Conservation (phyloP, 768 basidiomycete genomes). For the Psilocybe subaeruginosa region DNA sequence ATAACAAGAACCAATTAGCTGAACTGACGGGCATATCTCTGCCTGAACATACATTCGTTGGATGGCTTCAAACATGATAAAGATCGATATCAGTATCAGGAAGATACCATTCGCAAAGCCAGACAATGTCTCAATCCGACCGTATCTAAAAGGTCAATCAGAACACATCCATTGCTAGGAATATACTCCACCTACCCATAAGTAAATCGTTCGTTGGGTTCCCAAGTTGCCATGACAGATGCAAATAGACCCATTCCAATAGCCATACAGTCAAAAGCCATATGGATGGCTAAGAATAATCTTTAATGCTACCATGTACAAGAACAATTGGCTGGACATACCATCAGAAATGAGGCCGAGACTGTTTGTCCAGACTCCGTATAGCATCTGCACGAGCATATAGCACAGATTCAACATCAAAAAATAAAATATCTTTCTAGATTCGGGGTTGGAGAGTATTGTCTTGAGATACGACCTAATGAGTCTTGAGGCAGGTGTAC, state of each 20-base stretch:
- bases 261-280: conserved; percentile 99
- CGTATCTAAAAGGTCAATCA: conserved; percentile 60
- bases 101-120: conserved; percentile 99
- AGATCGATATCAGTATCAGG: conserved; percentile 91
- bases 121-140: conserved; percentile 94
- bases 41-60: conserved; percentile 75
- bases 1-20: background rate
- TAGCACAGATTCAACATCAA: conserved; percentile 91
- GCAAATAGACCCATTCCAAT: conserved; percentile 95
- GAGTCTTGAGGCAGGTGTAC: conserved; percentile 56
- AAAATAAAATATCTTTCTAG: conserved; percentile 96
- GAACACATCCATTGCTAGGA: background rate
- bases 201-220: conserved; percentile 91
- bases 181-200: conserved; percentile 69
- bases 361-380: conserved; percentile 97
- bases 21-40: background rate
- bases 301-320: conserved; percentile 2
- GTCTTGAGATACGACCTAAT: conserved; percentile 81
- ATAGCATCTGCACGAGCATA: conserved; percentile 97
- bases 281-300: conserved; percentile 81
- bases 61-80: conserved; percentile 97
- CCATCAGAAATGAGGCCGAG: conserved; percentile 97
- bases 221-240: conserved; percentile 98
- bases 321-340: conserved; percentile 31
- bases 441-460: conserved; percentile 89